A percentile compares a stretch with the other conserved stretches of the same genome.
These are phyloP conservation scores for Aspergillus sojae DNA, from an alignment of 2,329 filamentous ascomycete genomes.

Conservation along the genomic window DNA sequence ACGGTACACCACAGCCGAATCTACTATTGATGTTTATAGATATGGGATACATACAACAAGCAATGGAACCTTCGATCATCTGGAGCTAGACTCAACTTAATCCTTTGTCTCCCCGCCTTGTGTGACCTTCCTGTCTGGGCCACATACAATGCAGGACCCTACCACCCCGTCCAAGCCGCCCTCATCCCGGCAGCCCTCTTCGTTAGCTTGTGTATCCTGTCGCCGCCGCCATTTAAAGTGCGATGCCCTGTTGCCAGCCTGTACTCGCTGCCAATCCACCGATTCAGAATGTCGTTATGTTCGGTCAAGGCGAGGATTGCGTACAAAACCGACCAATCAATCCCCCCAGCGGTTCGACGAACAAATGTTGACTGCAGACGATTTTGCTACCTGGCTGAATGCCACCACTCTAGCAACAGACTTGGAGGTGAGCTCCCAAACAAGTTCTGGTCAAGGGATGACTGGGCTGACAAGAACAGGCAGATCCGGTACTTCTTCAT, in stretches of 20 bases:
- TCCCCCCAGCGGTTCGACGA: conserved; percentile 14
- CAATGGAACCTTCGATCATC: background rate
- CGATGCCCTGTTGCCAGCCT: conserved; percentile 47
- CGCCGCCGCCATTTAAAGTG: conserved; percentile 48
- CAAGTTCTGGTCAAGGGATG: background rate
- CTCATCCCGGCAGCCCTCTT: conserved; percentile 15
- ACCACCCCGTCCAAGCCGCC: conserved; percentile 6
- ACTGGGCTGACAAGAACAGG: conserved; percentile 9
- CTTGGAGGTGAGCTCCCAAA: conserved; percentile 10
- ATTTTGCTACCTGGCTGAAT: conserved; percentile 19
- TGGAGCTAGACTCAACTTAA: background rate
- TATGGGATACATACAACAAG: background rate
- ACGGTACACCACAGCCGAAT: background rate
- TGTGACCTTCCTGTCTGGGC: background rate
- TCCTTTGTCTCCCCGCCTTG: background rate
- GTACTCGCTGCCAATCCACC: conserved; percentile 44
- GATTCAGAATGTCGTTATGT: conserved; percentile 51
- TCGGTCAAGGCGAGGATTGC: conserved; percentile 48
- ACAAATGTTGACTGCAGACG: conserved; percentile 14
- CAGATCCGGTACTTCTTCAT: conserved; percentile 16
- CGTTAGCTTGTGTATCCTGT: conserved; percentile 29
- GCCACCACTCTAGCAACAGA: conserved; percentile 14
- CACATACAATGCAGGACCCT: conserved; percentile 9
- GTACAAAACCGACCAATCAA: conserved; percentile 9
- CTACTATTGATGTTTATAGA: background rate